Evolutionary conservation across 2,329 filamentous ascomycete species (phyloP), one percentile per base, ranked within the genome.

Genomic region (Sphaerulina populicola): DNA sequence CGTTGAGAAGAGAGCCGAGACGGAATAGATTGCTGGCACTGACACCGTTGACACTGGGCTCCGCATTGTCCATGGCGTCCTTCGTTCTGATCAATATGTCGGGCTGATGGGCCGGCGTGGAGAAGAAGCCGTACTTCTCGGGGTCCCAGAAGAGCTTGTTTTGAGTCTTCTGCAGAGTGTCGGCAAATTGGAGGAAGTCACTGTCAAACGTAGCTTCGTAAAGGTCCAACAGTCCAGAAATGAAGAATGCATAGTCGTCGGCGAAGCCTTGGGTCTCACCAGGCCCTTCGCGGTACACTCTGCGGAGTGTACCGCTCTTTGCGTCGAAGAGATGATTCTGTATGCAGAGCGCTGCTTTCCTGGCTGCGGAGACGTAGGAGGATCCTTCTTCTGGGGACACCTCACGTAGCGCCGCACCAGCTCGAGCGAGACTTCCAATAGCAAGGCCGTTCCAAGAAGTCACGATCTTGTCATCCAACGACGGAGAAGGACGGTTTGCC

Each of bases 211-310:
- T 95, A 0, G 84, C 79, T 66, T 91, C 83, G 65, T 94, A 94
- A 27, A 97, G 77, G 59, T 90, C 84, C 51, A 97, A 73, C 1
- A 96, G 74, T 0, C 89, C 91, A 44, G 84, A 80, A 44, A 89
- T 86, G 37, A 97, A 68, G 67, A 91, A 95, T 2, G 91, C 88
- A 65, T 97, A 97, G 70, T 98, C 93, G 61, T 97, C 93, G 1
- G 91, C 88, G 68, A 97, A 94, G 0, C 80, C 90, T 36, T 77
- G 75, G 0, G 81, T 82, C 14, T 80, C 75, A 27, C 83, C 82
- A 7, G 80, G 75, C 1, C 80, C 79, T 54, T 83, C 79, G 29
- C 81, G 80, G 69, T 85, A 94, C 38, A 91, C 80, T 44, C 90
- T 79, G 64, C 83, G 86, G 12, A 97, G 71, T 3, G 78, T 77